A percentile compares a stretch with the other conserved stretches of the same genome.
Conservation (phyloP, 2,329 filamentous ascomycete species). For the Aspergillus sojae region DNA sequence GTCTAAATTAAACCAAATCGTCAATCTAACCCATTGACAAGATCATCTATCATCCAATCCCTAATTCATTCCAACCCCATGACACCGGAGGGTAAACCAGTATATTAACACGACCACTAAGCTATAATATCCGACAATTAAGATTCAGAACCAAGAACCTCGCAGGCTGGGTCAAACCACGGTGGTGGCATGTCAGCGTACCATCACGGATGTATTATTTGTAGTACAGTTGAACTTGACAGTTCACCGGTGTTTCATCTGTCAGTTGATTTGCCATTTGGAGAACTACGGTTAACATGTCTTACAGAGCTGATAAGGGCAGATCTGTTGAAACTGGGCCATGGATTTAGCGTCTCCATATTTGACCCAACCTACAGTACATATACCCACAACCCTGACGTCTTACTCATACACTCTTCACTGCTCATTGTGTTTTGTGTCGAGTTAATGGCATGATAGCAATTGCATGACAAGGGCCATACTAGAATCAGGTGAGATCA, state of each 20-base stretch:
- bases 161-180: background rate
- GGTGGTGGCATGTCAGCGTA: background rate
- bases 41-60: background rate
- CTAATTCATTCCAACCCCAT: background rate
- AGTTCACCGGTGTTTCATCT: background rate
- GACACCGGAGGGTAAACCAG: background rate
- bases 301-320: background rate
- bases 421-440: background rate
- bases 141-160: background rate
- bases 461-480: background rate
- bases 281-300: slow-evolving; percentile 1
- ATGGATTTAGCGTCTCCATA: slow-evolving; percentile 4
- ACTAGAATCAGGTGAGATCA: background rate
- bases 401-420: background rate
- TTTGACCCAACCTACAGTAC: background rate
- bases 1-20: background rate
- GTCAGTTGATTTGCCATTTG: background rate
- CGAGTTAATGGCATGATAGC: background rate
- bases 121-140: background rate
- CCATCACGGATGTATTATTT: background rate
- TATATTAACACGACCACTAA: background rate
- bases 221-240: background rate
- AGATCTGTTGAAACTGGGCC: background rate
- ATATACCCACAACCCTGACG: background rate
- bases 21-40: background rate